A percentile compares a stretch with the other conserved stretches of the same genome.
Evolutionary conservation across 129 eudicot genomes (phyloP).

Genomic region (Silybum marianum): DNA sequence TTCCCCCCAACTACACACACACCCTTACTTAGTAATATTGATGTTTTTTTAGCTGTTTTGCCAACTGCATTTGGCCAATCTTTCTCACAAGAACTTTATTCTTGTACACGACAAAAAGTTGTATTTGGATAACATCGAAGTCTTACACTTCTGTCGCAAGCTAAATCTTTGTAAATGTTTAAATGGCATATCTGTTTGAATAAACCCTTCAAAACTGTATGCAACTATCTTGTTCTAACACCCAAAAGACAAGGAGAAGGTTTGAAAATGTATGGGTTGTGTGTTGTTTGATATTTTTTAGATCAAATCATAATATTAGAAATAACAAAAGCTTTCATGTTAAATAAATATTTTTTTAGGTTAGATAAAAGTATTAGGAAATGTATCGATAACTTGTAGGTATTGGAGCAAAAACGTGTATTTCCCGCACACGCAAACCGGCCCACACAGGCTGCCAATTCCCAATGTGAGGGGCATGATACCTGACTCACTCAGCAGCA

Average conservation of each 20-base stretch:
- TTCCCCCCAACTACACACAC: conserved; percentile 31
- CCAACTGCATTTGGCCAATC: conserved; percentile 39
- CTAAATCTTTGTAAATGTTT: background rate
- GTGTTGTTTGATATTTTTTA: background rate
- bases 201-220: background rate
- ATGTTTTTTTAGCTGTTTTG: conserved; percentile 25
- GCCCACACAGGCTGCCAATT: too few relatives aligned
- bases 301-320: background rate
- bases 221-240: background rate
- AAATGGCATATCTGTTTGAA: background rate
- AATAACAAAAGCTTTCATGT: background rate
- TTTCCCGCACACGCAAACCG: too few relatives aligned
- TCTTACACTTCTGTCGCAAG: background rate
- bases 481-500: too few relatives aligned
- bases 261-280: background rate
- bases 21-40: background rate
- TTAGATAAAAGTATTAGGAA: too few relatives aligned
- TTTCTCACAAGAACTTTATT: conserved; percentile 32
- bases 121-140: background rate
- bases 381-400: too few relatives aligned
- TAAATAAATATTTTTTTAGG: too few relatives aligned
- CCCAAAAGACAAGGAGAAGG: background rate
- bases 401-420: too few relatives aligned
- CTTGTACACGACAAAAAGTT: conserved; percentile 23
- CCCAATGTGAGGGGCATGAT: too few relatives aligned